Evolutionary conservation across 768 basidiomycete genomes (phyloP), one percentile per base, ranked within the genome.

Genomic region (Gautieria morchelliformis): DNA sequence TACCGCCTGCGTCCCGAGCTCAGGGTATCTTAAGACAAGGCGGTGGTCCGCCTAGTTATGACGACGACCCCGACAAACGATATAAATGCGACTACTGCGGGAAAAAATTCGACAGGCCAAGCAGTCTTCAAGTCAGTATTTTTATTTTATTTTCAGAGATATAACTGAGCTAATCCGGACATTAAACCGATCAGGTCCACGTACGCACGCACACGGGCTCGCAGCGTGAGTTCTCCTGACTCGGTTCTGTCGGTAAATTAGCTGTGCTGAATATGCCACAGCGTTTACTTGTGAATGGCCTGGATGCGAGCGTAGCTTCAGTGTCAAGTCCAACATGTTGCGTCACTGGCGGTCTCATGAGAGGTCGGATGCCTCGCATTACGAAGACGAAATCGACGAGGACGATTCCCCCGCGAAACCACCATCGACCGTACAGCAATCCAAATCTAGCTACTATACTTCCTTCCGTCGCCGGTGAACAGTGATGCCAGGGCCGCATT

Each of bases 81-180:
- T 27, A 57, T 22, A 49, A 33, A 30, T 57, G 56, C 45, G 56
- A 57, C 7, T 57, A 57, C 24, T 57, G 56, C 46, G 56, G 56
- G 27, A 57, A 57, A 30, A 37, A 41, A 27, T 57, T 57, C 15
- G 56, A 49, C 17, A 47, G 45, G 32, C 56, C 56, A 5, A 57
- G 56, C 30, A 47, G 48, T 40, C 45, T 57, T 5, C 46, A 57
- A 45, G 56, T 57, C 20, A 17, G 30, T 40, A 6, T 30, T 51
- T 27, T 27, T 40, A 6, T 30, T 51, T n/a, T n/a, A n/a, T n/a
- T 9, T 33, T 51, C 49, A n/a, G 24, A 33, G 5, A 52, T 1
- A 37, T 37, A 22, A 49, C 17, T 14, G 17, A 44, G 19, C 42
- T 41, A 41, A 41, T 37, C n/a, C 3, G 49, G 2, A 32, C 22